Evolutionary conservation across 495 filamentous ascomycete species (phyloP), one percentile per base, ranked within the genome.

Genomic region (Copromyces sp.): DNA sequence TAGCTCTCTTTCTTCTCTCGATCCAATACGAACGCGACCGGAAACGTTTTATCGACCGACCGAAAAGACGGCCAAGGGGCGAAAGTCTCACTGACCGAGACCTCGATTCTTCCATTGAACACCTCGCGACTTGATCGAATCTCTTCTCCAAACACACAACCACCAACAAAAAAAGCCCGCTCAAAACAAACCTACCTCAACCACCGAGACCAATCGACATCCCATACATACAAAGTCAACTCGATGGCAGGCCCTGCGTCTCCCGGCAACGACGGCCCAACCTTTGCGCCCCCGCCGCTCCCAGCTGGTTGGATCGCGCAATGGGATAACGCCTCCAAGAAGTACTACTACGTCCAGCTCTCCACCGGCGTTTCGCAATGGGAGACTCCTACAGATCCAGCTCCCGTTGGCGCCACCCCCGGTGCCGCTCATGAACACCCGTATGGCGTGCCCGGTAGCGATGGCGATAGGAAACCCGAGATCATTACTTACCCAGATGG

Each of bases 241-340:
- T 17, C 53, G 61, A 86, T 86, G 84, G 80, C 84, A 74, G 84
- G 84, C 73, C 80, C 84, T 72, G 81, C 84, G 72, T 87, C 87
- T 73, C 88, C 89, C 45, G 87, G 89, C 77, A 87, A 88, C 77
- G 89, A 89, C 79, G 91, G 91, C 70, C 91, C 91, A 71, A 91
- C 89, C 35, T 90, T 87, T 74, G 87, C 89, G 71, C 91, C 90
- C 70, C 91, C 91, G 39, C 86, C 82, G 69, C 85, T 93, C 32
- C 91, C 91, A 17, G 82, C 88, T n/a, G 91, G 91, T 74, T 93
- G 91, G 91, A 91, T 94, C 73, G 90, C 92, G 24, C 92, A 95
- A 80, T 94, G 92, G 91, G 92, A 95, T 78, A 90, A 88, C 68
- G 78, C 84, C 61, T 89, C 86, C 69, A 87, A 88, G 61, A 89